phyloP scores from a whole-genome alignment of 441 rosid species.

The Corymbia calophylla region DNA sequence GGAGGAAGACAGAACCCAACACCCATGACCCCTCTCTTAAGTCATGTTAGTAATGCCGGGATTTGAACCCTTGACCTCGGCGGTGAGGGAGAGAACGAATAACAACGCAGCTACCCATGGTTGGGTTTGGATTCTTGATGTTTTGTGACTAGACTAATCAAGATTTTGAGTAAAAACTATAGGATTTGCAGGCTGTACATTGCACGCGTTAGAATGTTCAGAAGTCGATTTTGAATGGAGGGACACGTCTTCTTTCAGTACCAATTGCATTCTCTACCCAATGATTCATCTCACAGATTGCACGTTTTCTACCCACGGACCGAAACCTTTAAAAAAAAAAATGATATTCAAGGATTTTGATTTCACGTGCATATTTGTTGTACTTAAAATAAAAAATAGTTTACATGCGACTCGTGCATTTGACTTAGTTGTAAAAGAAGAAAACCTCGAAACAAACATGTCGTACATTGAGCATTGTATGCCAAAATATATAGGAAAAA shows the following conservation, averaged over 20 bases:
- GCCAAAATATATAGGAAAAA: too few species aligned
- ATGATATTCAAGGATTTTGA: not conserved
- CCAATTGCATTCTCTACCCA: not conserved
- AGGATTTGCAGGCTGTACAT: not conserved
- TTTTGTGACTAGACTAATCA: not conserved
- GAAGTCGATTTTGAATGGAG: not conserved
- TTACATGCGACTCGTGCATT: not conserved
- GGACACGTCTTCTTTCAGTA: not conserved
- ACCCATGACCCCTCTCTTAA: too few species aligned
- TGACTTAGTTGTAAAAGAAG: not conserved
- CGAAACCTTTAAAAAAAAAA: not conserved
- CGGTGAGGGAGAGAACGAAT: too few species aligned
- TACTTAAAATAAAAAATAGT: not conserved
- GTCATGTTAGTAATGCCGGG: too few species aligned
- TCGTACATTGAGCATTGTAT: too few species aligned
- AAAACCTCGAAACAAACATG: too few species aligned
- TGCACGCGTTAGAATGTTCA: not conserved
- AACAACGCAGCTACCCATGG: too few species aligned
- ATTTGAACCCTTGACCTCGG: too few species aligned
- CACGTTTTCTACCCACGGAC: not conserved
- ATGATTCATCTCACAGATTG: not conserved
- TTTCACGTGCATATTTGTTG: not conserved
- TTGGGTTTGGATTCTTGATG: not conserved
- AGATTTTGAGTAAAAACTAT: not conserved
- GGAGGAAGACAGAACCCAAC: too few species aligned